A percentile compares a stretch with the other conserved stretches of the same genome.
Conservation (phyloP, 2,329 filamentous ascomycete species). For the Fusarium avenaceum region DNA sequence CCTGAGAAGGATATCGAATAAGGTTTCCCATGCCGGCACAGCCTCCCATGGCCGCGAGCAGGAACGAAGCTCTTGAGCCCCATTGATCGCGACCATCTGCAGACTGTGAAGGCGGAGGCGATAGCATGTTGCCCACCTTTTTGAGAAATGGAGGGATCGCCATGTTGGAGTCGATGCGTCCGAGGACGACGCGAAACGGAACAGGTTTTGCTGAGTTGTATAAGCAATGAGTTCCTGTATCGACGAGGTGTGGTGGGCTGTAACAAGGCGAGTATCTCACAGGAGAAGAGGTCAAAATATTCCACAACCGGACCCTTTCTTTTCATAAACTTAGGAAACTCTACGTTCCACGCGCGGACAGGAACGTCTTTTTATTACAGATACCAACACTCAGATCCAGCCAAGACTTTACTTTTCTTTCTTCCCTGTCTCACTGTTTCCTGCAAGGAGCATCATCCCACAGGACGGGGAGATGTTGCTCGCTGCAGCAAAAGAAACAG, state of each 20-base stretch:
- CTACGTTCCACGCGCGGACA: constrained; percentile 12
- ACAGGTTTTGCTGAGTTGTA: not conserved
- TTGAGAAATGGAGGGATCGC: constrained; percentile 43
- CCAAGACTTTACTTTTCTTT: constrained; percentile 12
- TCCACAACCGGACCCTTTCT: constrained; percentile 3
- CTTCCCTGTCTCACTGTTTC: too few species aligned
- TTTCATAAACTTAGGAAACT: constrained; percentile 4
- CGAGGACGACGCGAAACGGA: not conserved
- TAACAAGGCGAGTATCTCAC: not conserved
- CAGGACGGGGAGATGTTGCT: constrained; percentile 3
- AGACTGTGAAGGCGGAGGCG: constrained; percentile 55
- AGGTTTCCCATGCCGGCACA: constrained; percentile 71
- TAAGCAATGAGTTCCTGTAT: too few species aligned
- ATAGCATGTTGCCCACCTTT: constrained; percentile 53
- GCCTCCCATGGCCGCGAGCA: constrained; percentile 71
- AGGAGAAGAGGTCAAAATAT: constrained; percentile 14
- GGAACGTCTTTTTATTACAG: constrained; percentile 35
- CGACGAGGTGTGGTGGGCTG: constrained; percentile 2
- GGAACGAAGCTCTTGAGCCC: constrained; percentile 67
- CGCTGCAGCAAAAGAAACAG: constrained; percentile 3
- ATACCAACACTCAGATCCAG: constrained; percentile 6
- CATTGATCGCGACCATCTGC: constrained; percentile 65
- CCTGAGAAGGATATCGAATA: constrained; percentile 68
- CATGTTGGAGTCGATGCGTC: constrained; percentile 23
- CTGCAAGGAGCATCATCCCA: not conserved